Percentiles rank a stretch among this genome's conserved stretches.
These are phyloP conservation scores for Uronychia setigera DNA, from an alignment of 73 alveolate genomes.

Conservation along the genomic window DNA sequence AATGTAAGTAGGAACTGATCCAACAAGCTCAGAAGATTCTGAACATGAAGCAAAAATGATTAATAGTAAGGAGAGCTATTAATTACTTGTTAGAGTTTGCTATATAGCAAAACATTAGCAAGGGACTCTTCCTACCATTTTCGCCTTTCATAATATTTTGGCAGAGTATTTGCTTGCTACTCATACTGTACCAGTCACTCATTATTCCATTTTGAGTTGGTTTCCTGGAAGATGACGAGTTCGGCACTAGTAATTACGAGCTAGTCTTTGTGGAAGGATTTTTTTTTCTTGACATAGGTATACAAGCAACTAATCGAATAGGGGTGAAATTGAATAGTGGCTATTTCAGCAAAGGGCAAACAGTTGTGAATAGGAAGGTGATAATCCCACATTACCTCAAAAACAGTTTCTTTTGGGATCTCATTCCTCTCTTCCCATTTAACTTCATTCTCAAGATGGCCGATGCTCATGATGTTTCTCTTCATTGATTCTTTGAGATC, in stretches of 20 bases:
- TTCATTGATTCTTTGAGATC: constrained; percentile 61
- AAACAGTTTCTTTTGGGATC: constrained; percentile 61
- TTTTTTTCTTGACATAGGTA: constrained; percentile 50
- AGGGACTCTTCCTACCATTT: constrained; percentile 44
- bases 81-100: neutral
- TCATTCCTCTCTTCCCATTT: constrained; percentile 62
- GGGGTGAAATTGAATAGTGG: constrained; percentile 67
- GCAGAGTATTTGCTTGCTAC: constrained; percentile 52
- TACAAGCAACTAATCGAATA: neutral
- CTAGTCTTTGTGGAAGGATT: constrained; percentile 42
- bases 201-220: constrained; percentile 60
- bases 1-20: neutral
- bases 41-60: neutral
- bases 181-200: constrained; percentile 61
- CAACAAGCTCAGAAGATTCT: neutral
- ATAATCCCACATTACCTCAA: constrained; percentile 40
- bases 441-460: constrained; percentile 12
- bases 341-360: constrained; percentile 58
- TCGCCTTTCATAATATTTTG: constrained; percentile 38
- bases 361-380: constrained; percentile 54
- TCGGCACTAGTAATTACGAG: constrained; percentile 10
- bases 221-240: constrained; percentile 37
- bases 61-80: neutral
- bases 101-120: neutral
- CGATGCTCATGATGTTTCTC: constrained; percentile 49